Percentiles rank a stretch among this genome's conserved stretches.
Evolutionary conservation across 2,329 filamentous ascomycete species (phyloP).

Genomic region (Sporothrix dimorphospora): DNA sequence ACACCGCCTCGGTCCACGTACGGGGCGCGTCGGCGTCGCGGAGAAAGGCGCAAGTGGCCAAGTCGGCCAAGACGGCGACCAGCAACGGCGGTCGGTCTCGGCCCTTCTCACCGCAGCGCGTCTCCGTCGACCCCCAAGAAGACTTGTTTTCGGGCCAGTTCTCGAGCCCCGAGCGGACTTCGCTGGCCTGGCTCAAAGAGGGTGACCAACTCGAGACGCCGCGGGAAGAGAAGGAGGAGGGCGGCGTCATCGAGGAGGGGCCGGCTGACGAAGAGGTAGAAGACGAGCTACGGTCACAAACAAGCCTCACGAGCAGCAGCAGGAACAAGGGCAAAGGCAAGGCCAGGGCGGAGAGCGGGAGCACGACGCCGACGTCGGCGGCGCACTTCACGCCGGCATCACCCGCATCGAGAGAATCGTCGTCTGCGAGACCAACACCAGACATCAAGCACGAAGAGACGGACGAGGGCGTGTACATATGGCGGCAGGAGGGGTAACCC

Average conservation of each 20-base stretch:
- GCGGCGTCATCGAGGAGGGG: neutral
- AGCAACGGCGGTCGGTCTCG: constrained; percentile 51
- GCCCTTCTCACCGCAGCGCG: constrained; percentile 63
- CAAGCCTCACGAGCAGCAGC: neutral
- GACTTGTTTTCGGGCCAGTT: constrained; percentile 34
- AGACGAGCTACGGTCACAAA: constrained; percentile 8
- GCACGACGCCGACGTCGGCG: neutral
- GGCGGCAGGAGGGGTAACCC: constrained; percentile 24
- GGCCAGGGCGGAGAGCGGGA: neutral
- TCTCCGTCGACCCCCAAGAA: constrained; percentile 42
- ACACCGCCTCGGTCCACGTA: constrained; percentile 45
- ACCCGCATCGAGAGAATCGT: neutral
- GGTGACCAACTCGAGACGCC: constrained; percentile 4
- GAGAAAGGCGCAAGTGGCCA: constrained; percentile 52
- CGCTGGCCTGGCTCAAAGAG: constrained; percentile 8
- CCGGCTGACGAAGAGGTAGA: neutral
- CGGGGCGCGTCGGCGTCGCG: constrained; percentile 54
- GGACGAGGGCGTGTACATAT: constrained; percentile 31
- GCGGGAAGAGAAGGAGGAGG: neutral
- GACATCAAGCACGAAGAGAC: neutral
- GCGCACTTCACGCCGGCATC: too few species aligned
- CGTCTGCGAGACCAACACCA: constrained; percentile 9
- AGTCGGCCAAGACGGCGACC: neutral
- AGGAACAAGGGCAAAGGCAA: constrained; percentile 20
- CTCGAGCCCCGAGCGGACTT: constrained; percentile 13